phyloP scores from a whole-genome alignment of 495 filamentous ascomycete genomes.

The Alectoria sarmentosa region DNA sequence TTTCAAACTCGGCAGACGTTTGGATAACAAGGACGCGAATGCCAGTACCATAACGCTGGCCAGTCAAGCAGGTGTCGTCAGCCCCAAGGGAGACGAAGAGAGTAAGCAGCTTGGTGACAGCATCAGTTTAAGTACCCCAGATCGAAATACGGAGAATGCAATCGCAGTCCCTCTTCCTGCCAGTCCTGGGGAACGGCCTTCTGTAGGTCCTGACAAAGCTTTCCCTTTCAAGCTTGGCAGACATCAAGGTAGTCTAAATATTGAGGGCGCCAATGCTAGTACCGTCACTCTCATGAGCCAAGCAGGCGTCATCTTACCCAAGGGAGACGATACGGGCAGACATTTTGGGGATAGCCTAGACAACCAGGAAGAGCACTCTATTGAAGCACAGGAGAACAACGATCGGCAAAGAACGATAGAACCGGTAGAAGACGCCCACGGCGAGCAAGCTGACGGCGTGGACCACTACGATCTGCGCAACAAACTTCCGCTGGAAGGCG shows the following conservation, averaged over 20 bases:
- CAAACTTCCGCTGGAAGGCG: neutral
- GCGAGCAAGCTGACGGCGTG: neutral
- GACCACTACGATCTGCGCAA: neutral
- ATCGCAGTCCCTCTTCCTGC: slow-evolving; percentile 34
- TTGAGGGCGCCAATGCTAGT: slow-evolving; percentile 19
- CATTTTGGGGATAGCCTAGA: neutral
- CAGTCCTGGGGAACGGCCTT: slow-evolving; percentile 32
- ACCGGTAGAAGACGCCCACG: neutral
- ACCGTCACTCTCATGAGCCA: slow-evolving; percentile 24
- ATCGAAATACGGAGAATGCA: neutral
- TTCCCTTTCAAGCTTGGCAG: slow-evolving; percentile 25
- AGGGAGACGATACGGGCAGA: slow-evolving; percentile 16
- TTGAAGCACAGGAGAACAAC: neutral
- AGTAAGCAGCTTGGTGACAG: slow-evolving; percentile 13
- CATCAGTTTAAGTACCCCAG: neutral
- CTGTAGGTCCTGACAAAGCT: slow-evolving; percentile 13
- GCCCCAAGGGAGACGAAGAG: slow-evolving; percentile 17
- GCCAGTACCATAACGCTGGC: slow-evolving; percentile 23
- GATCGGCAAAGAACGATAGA: neutral
- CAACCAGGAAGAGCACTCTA: neutral
- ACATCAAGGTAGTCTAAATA: slow-evolving; percentile 7
- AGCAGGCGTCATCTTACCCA: slow-evolving; percentile 17
- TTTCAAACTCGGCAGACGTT: slow-evolving; percentile 21
- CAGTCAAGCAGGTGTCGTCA: slow-evolving; percentile 18
- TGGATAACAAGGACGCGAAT: slow-evolving; percentile 11